Conservation (phyloP, 2,329 filamentous ascomycete genomes). For the Cladophialophora yegresii region DNA sequence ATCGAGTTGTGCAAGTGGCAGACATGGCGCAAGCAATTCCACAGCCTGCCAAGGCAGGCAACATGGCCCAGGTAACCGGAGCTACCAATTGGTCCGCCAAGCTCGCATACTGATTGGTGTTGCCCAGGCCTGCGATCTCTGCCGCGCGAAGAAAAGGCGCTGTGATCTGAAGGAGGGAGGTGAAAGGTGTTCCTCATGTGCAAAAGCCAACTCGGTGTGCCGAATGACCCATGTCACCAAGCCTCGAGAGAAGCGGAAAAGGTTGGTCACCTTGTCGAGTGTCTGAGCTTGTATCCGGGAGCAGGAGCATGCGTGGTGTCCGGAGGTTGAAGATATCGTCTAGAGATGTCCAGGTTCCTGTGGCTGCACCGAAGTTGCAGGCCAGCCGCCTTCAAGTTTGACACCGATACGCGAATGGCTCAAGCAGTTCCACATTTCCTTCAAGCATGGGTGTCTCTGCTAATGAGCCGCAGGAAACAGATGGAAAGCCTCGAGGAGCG, state of each 20-base stretch:
- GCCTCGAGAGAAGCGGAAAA: conserved; percentile 93
- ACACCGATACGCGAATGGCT: no score
- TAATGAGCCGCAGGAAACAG: conserved; percentile 68
- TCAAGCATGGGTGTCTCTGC: background rate
- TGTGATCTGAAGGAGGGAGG: conserved; percentile 80
- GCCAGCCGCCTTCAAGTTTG: no score
- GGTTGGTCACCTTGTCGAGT: conserved; percentile 53
- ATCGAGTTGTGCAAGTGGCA: background rate
- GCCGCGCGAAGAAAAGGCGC: conserved; percentile 87
- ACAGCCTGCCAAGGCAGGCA: conserved; percentile 17
- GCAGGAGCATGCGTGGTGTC: background rate
- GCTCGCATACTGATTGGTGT: background rate
- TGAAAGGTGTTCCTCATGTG: conserved; percentile 88
- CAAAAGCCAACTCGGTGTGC: conserved; percentile 96
- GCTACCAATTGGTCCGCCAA: background rate
- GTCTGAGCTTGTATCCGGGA: background rate
- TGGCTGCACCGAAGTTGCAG: no score
- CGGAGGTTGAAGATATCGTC: background rate
- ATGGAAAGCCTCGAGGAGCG: conserved; percentile 95
- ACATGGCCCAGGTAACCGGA: conserved; percentile 21
- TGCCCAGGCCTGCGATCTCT: conserved; percentile 84
- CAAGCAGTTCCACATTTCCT: background rate
- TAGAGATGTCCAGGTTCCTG: background rate
- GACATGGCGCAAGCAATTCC: conserved; percentile 9
- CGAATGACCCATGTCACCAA: conserved; percentile 98